Base-by-base conservation (phyloP, 352 stramenopile genomes). In the Halophytophthora batemanensis region DNA sequence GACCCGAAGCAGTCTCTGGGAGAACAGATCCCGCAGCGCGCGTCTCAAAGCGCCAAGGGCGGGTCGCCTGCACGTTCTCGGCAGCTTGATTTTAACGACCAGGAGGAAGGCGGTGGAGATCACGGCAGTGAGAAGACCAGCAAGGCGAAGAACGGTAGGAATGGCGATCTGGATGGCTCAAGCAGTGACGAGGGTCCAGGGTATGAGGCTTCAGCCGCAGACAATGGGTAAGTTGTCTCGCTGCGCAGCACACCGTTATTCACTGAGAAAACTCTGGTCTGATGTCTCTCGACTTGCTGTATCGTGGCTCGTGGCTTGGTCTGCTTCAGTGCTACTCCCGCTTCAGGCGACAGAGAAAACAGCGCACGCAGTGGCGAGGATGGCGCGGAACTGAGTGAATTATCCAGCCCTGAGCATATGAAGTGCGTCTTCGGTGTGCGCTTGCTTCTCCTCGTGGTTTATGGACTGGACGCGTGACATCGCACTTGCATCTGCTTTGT, bases 61-160 rank as follows among this genome's bases (percentile, higher is more conserved):
- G 6, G 25, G 11, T 45, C 54, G 18, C 46, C 56, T 10, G 52
- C 59, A 10, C 64, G 61, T 13, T 70, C 56, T 2, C 56, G 61
- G 19, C 67, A 78, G 31, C 25, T 84, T 23, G 45, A 74, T 23
- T 79, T 78, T 19, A 41, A 44, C 17, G 61, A 39, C n/a, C 56
- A 40, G 21, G 38, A 21, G 25, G 41, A 51, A n/a, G 58, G 53
- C 22, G 56, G 63, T n/a, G 50, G 41, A 34, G 40, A 65, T 22
- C 3, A 42, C 37, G 7, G 12, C n/a, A 42, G 0, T 18, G 53
- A 45, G 17, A 54, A 35, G n/a, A 6, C 14, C 48, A 50, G 23
- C 17, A 46, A 14, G 25, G 17, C 11, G 48, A 37, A 36, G 28
- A 11, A 48, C 2, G 22, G 35, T 14, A 37, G 22, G 5, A n/a